Base-by-base conservation (phyloP, 2,329 filamentous ascomycete species). In the Alternaria gansuensis region DNA sequence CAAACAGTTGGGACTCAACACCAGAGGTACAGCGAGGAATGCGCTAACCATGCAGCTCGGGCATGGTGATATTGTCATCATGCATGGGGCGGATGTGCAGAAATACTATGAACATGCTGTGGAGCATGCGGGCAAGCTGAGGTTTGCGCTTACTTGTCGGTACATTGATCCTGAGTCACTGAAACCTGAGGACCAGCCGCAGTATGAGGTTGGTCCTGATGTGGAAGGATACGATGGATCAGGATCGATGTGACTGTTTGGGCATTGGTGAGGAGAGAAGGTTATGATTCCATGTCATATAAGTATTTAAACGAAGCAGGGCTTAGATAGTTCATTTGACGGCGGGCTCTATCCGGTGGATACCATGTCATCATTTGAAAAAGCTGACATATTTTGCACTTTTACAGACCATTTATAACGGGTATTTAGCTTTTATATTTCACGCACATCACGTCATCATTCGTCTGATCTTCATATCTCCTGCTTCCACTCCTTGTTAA, bases 401-500 rank as follows among this genome's bases (percentile, higher is more conserved):
- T 29, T 8, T 17, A 29, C 8, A 24, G 7, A 34, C 21, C n/a
- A n/a, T 24, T n/a, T 6, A 29, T 9, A 44, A 21, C 17, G 39
- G 46, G 39, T 45, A 51, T 53, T 57, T 14, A 48, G 54, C 34
- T 43, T 54, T 57, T 57, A 2, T 24, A 40, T 46, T 46, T 24
- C 4, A 33, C 29, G 31, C 48, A 3, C 8, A 23, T 33, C 3
- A n/a, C 4, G 2, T n/a, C 10, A 0, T 24, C 7, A 5, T 5
- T 21, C 23, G 5, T 7, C 5, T 10, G 5, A 9, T 5, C 4
- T 5, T 53, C 23, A 69, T 40, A 70, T 62, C 26, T 68, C 65
- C 51, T 74, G 68, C 54, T 66, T 73, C 51, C 88, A 96, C 78
- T 96, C 89, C 80, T 90, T 93, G 78, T 97, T 97, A 68, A 97